These are phyloP conservation scores for Phytophthora sp. DNA, from an alignment of 352 stramenopile species.

Conservation along the genomic window DNA sequence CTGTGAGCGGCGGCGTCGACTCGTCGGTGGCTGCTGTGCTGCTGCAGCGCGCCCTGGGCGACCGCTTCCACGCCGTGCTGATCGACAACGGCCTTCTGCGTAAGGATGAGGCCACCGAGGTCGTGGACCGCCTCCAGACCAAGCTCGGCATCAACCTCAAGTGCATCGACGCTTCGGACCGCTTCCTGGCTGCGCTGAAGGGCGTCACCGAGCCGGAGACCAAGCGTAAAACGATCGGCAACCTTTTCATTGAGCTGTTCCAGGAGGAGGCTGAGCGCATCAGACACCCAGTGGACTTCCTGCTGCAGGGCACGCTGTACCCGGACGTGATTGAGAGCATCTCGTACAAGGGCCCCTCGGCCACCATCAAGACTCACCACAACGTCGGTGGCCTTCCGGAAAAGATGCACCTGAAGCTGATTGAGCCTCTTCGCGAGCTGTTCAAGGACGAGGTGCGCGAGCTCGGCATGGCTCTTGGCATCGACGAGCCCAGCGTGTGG, in stretches of 20 bases:
- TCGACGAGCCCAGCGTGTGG: slow-evolving; percentile 98
- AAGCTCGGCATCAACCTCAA: slow-evolving; percentile 97
- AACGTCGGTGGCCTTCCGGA: slow-evolving; percentile 98
- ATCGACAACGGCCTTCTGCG: slow-evolving; percentile 99
- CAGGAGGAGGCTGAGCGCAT: slow-evolving; percentile 91
- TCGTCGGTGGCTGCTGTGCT: slow-evolving; percentile 98
- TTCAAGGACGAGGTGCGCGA: slow-evolving; percentile 99
- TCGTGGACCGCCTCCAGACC: slow-evolving; percentile 89
- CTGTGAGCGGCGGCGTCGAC: slow-evolving; percentile 98
- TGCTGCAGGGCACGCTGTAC: slow-evolving; percentile 99
- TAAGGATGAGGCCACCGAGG: slow-evolving; percentile 94
- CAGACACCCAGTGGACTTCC: slow-evolving; percentile 89
- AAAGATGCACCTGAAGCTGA: slow-evolving; percentile 99
- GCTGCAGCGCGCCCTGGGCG: slow-evolving; percentile 96
- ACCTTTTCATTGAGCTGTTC: slow-evolving; percentile 99
- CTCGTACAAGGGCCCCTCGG: slow-evolving; percentile 97
- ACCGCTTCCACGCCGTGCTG: slow-evolving; percentile 99
- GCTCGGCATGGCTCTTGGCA: slow-evolving; percentile 97
- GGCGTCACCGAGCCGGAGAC: slow-evolving; percentile 97
- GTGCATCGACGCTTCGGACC: slow-evolving; percentile 96
- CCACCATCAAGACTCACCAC: slow-evolving; percentile 99
- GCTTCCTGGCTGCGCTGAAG: slow-evolving; percentile 94
- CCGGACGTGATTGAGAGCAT: slow-evolving; percentile 99
- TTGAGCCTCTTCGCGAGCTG: slow-evolving; percentile 98
- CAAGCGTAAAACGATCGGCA: slow-evolving; percentile 99